Percentiles rank a stretch among this genome's conserved stretches.
Evolutionary conservation across 257 asterid species (phyloP).

Genomic region (Sherardia arvensis): DNA sequence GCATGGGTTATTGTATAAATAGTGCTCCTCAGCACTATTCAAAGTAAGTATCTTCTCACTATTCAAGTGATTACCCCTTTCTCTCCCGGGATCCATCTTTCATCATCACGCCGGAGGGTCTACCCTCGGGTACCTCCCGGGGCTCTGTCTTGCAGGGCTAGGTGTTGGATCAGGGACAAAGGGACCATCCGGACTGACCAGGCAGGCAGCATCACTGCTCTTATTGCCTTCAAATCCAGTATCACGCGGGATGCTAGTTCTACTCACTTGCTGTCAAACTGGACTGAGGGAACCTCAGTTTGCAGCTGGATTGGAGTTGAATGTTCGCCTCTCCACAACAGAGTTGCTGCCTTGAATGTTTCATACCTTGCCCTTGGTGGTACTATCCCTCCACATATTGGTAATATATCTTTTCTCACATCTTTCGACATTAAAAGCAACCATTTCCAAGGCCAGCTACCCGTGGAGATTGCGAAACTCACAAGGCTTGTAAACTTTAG

Average conservation of each 20-base stretch:
- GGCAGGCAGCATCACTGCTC: too few species aligned
- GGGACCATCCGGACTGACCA: too few species aligned
- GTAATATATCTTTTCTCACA: constrained; percentile 12
- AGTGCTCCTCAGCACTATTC: too few species aligned
- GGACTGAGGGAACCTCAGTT: constrained; percentile 2
- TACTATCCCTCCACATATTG: background rate
- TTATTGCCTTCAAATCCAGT: background rate
- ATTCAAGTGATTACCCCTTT: too few species aligned
- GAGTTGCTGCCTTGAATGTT: constrained; percentile 6
- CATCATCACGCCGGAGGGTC: too few species aligned
- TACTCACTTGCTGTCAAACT: background rate
- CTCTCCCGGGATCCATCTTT: too few species aligned
- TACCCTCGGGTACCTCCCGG: too few species aligned
- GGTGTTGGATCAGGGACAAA: too few species aligned
- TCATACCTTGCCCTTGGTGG: background rate
- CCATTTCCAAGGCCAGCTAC: constrained; percentile 18
- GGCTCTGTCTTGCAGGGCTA: too few species aligned
- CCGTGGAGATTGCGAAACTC: constrained; percentile 2
- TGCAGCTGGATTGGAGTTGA: constrained; percentile 15
- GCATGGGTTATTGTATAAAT: too few species aligned
- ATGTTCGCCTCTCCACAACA: constrained; percentile 1
- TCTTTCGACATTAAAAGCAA: constrained; percentile 19
- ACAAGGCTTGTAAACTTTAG: constrained; percentile 3
- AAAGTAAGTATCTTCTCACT: too few species aligned
- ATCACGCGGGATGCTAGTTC: background rate